Percentiles rank a stretch among this genome's conserved stretches.
Conservation (phyloP, 2,329 filamentous ascomycete species). For the Ceratocystiopsis minuta region DNA sequence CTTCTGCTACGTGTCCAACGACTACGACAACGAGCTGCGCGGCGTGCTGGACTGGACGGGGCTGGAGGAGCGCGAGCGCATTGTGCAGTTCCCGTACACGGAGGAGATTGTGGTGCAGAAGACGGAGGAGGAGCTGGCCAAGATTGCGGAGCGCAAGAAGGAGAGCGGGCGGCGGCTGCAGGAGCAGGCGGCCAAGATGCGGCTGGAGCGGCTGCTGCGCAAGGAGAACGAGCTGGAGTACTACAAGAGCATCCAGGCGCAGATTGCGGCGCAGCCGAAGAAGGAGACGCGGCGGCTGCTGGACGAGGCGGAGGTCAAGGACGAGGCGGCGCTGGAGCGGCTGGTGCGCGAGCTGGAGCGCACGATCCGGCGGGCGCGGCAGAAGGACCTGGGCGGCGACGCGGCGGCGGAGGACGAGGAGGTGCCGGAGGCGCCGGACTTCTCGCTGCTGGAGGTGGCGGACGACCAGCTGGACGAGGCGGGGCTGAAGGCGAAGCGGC, state of each 20-base stretch:
- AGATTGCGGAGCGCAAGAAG: slow-evolving; percentile 82
- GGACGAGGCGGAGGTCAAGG: slow-evolving; percentile 80
- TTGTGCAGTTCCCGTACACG: slow-evolving; percentile 85
- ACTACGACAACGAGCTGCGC: slow-evolving; percentile 64
- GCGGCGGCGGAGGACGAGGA: slow-evolving; percentile 36
- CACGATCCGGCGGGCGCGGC: slow-evolving; percentile 72
- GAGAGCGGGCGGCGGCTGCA: slow-evolving; percentile 83
- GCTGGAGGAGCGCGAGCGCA: slow-evolving; percentile 70
- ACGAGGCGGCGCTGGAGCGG: slow-evolving; percentile 71
- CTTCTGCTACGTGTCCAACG: slow-evolving; percentile 74
- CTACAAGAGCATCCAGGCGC: slow-evolving; percentile 65
- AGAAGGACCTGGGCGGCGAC: slow-evolving; percentile 70
- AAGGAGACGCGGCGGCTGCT: slow-evolving; percentile 77
- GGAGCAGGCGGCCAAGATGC: slow-evolving; percentile 94
- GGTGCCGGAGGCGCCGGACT: slow-evolving; percentile 64
- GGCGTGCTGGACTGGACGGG: slow-evolving; percentile 79
- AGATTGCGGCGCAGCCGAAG: slow-evolving; percentile 61
- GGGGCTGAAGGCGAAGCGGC: slow-evolving; percentile 75
- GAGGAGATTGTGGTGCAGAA: slow-evolving; percentile 85
- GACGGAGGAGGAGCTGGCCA: slow-evolving; percentile 79
- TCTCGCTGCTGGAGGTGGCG: slow-evolving; percentile 72
- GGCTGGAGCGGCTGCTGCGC: slow-evolving; percentile 80
- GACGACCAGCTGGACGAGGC: slow-evolving; percentile 91
- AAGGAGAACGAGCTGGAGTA: slow-evolving; percentile 95
- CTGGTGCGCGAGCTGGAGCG: slow-evolving; percentile 80